Base-by-base conservation (phyloP, 805 yeast genomes). In the Zygotorulaspora florentina region DNA sequence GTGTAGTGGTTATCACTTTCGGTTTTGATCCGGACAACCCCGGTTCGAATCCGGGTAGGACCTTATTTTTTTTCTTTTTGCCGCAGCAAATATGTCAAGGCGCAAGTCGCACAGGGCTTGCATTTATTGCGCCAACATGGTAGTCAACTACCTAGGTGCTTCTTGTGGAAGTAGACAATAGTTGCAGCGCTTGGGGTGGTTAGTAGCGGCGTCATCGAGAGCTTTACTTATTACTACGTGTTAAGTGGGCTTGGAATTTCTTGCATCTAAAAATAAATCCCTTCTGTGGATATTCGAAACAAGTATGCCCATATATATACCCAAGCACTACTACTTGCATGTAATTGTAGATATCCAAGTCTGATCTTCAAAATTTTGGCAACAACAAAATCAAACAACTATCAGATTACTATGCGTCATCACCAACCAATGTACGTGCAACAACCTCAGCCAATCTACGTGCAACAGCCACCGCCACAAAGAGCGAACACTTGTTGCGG, bases 41-140 rank as follows among this genome's bases (percentile, higher is more conserved):
- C 85, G 80, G 85, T 80, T 80, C 86, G 86, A 80, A 79, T 79
- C 86, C 85, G 85, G 85, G 85, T 77, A 77, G 77, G 86, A 80
- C 84, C 85, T 80, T 42, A 45, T 49, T 56, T 58, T 59, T 59
- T 49, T 42, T 28, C 15, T 13, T n/a, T 4, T 25, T 12, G 15
- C 5, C 37, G 18, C 43, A 25, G 20, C 20, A 35, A 27, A 8
- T 28, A 28, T 27, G 35, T 12, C 42, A 33, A 39, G 42, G 42
- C 42, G 42, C 42, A 37, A 35, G 25, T 20, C 7, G 7, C 25
- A 20, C 25, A 20, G 7, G 7, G 25, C 25, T 20, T 4, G 25
- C 7, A 7, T 20, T 20, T 20, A 20, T 20, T 20, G 25, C 25
- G 25, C 25, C 25, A 20, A 20, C 25, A 5, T 20, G 25, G 25